Base-by-base conservation (phyloP, 1,284 basidiomycete genomes). In the Rhodotorula sp. region DNA sequence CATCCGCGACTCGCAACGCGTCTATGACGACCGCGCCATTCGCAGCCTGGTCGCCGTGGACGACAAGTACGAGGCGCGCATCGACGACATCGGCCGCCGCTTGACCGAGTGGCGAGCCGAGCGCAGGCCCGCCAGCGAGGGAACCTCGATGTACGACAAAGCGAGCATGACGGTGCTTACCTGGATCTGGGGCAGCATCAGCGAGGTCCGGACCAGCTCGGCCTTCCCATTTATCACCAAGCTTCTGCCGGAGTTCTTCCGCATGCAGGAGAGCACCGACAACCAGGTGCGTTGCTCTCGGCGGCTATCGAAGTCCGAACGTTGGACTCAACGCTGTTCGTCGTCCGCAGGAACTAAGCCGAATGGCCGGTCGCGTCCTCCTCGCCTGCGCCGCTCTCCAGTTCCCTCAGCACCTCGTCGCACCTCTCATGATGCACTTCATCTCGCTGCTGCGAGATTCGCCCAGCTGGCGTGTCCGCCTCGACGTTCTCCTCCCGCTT, bases 61-160 rank as follows among this genome's bases (percentile, higher is more conserved):
- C 24, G 82, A 85, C 34, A 69, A 73, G 48, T 79, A 79, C 75
- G 75, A 68, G 56, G 75, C 67, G 13, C 86, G 76, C 83, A 89
- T 79, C 85, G 93, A 70, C 58, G 68, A 63, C 59, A 75, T 82
- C 44, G 76, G 77, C 18, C 46, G 67, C 28, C 73, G 78, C 34
- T 72, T 82, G n/a, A 72, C 70, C 0, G 53, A 71, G 34, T 79
- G 76, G 76, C 76, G 80, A 16, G 67, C 59, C 20, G 74, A 79
- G 64, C 75, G 81, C 18, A 77, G 79, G 64, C 81, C 81, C 2
- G 78, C 77, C 24, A 77, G 80, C 2, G 78, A 80, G 46, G 81
- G 81, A 31, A 71, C 77, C 77, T 93, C 90, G 7, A 87, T 87
- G 82, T 95, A 95, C 79, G 93, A 96, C 81, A 92, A 90, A 82